Evolutionary conservation across 2,329 filamentous ascomycete species (phyloP), one percentile per base, ranked within the genome.

Genomic region (Endoconidiophora polonica): DNA sequence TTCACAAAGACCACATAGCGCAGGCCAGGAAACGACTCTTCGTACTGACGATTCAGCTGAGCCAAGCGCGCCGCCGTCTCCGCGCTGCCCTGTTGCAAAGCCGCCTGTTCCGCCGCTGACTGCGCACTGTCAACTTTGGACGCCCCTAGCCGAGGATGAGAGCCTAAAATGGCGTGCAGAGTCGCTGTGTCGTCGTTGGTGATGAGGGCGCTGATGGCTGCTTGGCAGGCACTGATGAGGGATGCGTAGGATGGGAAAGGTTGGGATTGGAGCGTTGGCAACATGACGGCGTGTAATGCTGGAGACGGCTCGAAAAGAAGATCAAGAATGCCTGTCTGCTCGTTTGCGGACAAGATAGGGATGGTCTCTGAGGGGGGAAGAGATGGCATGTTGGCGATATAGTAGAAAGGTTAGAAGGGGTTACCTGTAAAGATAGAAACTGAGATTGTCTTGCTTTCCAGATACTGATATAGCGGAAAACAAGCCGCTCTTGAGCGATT

Each of bases 1-100:
- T 94, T 88, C 50, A 95, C 90, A 62, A 94, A 95, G 16, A 90
- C 84, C 60, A 94, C 86, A 68, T 93, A 95, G 64, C 82, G 73
- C 60, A 95, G 62, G 0, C 88, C 86, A 0, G 86, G 86, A 62
- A 90, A 94, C 50, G 59, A 71, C n/a, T 67, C 68, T 63, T 94
- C 88, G 61, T 94, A 95, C 63, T 84, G 76, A 9, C 64, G 65
- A 60, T 95, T 95, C 58, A 94, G 64, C 26, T 59, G 61, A 5
- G 67, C 70, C 54, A 94, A 64, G 58, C 68, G 64, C 52, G 68
- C 66, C 6, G 67, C 68, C 59, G 83, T 77, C 43, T 76, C 74
- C 16, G 66, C 68, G n/a, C 68, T 68, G 0, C 68, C 72, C 5
- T 64, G 64, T 50, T 81, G 75, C 54, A 95, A 64, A 58, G 83